These are phyloP conservation scores for Hanseniaspora valbyensis DNA, from an alignment of 805 yeast species.

Conservation along the genomic window DNA sequence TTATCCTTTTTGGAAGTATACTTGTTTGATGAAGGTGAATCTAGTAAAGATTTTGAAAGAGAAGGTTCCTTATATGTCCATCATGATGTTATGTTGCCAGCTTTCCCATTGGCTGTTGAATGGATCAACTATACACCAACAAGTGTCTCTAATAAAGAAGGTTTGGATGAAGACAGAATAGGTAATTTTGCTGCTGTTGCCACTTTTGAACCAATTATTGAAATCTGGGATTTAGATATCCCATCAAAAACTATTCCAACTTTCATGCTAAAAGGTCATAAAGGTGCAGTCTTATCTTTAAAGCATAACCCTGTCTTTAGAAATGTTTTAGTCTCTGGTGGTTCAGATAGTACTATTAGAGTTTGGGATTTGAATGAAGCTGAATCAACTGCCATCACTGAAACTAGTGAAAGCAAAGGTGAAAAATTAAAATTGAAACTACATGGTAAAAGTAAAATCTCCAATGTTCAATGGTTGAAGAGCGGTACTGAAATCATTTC, in stretches of 20 bases:
- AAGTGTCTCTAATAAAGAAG: constrained; percentile 18
- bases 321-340: constrained; percentile 80
- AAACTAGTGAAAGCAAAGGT: constrained; percentile 30
- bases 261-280: constrained; percentile 84
- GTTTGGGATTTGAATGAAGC: constrained; percentile 82
- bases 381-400: constrained; percentile 32
- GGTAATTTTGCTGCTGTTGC: constrained; percentile 96
- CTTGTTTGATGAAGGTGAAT: constrained; percentile 79
- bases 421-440: constrained; percentile 31
- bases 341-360: constrained; percentile 90
- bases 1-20: constrained; percentile 85
- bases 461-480: constrained; percentile 64
- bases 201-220: constrained; percentile 94
- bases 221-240: constrained; percentile 89
- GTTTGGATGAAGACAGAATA: constrained; percentile 36
- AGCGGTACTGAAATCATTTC: constrained; percentile 66
- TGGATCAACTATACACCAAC: constrained; percentile 77
- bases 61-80: constrained; percentile 78
- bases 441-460: constrained; percentile 72
- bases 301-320: constrained; percentile 73
- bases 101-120: constrained; percentile 92
- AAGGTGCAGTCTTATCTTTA: constrained; percentile 84
- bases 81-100: constrained; percentile 93
- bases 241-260: constrained; percentile 93
- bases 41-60: constrained; percentile 56